A percentile compares a stretch with the other conserved stretches of the same genome.
These are phyloP conservation scores for Calycina herbarum DNA, from an alignment of 2,329 filamentous ascomycete species.

Conservation along the genomic window DNA sequence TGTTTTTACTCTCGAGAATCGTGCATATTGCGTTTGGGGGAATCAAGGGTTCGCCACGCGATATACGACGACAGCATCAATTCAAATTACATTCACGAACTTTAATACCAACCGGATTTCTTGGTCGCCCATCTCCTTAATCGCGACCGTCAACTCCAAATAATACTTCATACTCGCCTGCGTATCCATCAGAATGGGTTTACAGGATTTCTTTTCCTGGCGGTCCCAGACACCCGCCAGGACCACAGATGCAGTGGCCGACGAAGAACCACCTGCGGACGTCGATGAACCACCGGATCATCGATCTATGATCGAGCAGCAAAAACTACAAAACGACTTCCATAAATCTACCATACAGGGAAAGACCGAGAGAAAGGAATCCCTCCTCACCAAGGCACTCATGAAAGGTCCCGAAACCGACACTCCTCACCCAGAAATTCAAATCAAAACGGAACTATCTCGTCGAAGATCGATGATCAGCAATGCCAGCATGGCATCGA, in stretches of 20 bases:
- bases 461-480: conserved; percentile 64
- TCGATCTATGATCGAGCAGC: conserved; percentile 9
- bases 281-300: conserved; percentile 84
- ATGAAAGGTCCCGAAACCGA: conserved; percentile 65
- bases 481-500: conserved; percentile 78
- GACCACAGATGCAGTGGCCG: conserved; percentile 36
- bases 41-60: neutral
- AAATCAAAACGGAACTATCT: conserved; percentile 41
- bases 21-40: neutral
- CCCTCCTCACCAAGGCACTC: conserved; percentile 83
- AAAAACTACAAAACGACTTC: conserved; percentile 28
- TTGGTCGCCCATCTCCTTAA: conserved; percentile 10
- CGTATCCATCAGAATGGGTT: conserved; percentile 26
- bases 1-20: neutral
- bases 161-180: conserved; percentile 11
- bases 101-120: conserved; percentile 4
- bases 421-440: conserved; percentile 41
- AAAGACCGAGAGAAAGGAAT: conserved; percentile 64
- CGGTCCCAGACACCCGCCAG: conserved; percentile 41
- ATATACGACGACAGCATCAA: conserved; percentile 4
- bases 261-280: conserved; percentile 71
- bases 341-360: conserved; percentile 44
- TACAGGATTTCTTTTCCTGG: conserved; percentile 46
- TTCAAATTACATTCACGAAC: conserved; percentile 10
- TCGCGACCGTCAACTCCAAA: conserved; percentile 5